These are phyloP conservation scores for Yamadazyma diospyri DNA, from an alignment of 1,139 yeast species.

Conservation along the genomic window DNA sequence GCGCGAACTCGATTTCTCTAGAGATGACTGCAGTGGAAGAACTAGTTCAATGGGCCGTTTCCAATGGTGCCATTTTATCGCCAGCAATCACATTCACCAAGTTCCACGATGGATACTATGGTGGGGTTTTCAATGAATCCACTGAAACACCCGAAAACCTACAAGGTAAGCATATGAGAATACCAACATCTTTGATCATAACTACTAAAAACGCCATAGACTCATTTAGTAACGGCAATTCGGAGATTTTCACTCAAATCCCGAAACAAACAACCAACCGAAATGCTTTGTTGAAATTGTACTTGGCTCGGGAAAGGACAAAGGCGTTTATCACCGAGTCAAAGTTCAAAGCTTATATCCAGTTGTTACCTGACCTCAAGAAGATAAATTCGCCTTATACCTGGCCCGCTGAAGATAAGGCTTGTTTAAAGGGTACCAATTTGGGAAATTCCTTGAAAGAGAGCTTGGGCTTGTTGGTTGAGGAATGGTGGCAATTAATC, in stretches of 20 bases:
- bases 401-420: constrained; percentile 54
- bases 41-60: constrained; percentile 48
- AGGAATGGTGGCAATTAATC: constrained; percentile 51
- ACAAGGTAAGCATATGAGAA: constrained; percentile 21
- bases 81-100: constrained; percentile 20
- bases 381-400: constrained; percentile 58
- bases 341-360: constrained; percentile 49
- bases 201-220: constrained; percentile 42
- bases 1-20: too few relatives aligned
- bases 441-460: constrained; percentile 41
- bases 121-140: constrained; percentile 27
- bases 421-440: constrained; percentile 56
- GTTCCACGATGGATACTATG: constrained; percentile 29
- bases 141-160: constrained; percentile 9
- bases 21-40: constrained; percentile 6
- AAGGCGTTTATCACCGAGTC: constrained; percentile 15
- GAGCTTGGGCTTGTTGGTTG: constrained; percentile 31
- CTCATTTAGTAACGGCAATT: constrained; percentile 24
- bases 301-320: constrained; percentile 37
- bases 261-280: constrained; percentile 23
- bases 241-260: constrained; percentile 17
- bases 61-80: constrained; percentile 44
- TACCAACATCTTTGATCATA: constrained; percentile 39
- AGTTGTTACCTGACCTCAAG: constrained; percentile 51
- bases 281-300: constrained; percentile 47